Conservation (phyloP, 108 stramenopile species). For the Cyclotella choctawhatcheeana region DNA sequence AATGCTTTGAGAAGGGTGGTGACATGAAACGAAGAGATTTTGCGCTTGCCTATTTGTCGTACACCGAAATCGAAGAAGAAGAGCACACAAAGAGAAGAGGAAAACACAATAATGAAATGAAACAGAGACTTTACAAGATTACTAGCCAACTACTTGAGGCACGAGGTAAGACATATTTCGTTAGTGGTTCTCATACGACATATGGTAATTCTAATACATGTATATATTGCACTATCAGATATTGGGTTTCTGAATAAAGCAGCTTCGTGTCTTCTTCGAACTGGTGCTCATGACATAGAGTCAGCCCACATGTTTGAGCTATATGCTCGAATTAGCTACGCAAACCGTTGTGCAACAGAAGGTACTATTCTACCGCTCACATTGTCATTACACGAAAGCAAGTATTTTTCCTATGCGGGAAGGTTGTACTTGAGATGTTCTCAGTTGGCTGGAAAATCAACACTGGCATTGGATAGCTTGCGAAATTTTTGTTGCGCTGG, state of each 20-base stretch:
- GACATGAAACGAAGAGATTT: slow-evolving; percentile 36
- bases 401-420: slow-evolving; percentile 40
- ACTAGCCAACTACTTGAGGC: slow-evolving; percentile 42
- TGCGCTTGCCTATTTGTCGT: slow-evolving; percentile 43
- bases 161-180: background rate
- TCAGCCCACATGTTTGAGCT: slow-evolving; percentile 52
- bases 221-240: slow-evolving; percentile 4
- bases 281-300: slow-evolving; percentile 33
- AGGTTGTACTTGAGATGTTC: slow-evolving; percentile 27
- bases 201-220: background rate
- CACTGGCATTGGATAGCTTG: slow-evolving; percentile 20
- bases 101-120: slow-evolving; percentile 17
- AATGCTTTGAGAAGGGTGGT: slow-evolving; percentile 54
- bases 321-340: slow-evolving; percentile 30
- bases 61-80: slow-evolving; percentile 41
- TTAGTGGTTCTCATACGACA: background rate
- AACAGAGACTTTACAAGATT: slow-evolving; percentile 26
- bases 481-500: slow-evolving; percentile 33
- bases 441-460: background rate
- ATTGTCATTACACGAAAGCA: slow-evolving; percentile 31
- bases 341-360: slow-evolving; percentile 8
- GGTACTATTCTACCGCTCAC: background rate
- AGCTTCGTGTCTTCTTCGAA: slow-evolving; percentile 43
- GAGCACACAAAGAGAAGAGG: slow-evolving; percentile 18
- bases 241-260: slow-evolving; percentile 51